Evolutionary conservation across 768 basidiomycete genomes (phyloP).

Genomic region (Boletus speciosus): DNA sequence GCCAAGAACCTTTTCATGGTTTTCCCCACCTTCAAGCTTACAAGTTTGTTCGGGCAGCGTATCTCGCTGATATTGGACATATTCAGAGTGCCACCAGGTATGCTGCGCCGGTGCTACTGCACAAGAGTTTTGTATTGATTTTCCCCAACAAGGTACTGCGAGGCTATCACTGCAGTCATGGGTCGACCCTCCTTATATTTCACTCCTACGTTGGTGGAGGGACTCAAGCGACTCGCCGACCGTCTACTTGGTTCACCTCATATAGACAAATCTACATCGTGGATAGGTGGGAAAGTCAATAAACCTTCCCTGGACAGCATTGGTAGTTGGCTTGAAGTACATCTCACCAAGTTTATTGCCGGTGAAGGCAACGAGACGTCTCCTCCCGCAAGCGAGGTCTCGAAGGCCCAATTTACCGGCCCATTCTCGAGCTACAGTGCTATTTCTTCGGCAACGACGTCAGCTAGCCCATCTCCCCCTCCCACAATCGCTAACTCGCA

Average conservation of each 20-base stretch:
- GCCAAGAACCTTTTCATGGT: conserved; percentile 82
- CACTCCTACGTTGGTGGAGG: conserved; percentile 62
- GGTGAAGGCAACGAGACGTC: conserved; percentile 69
- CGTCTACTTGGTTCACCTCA: conserved; percentile 71
- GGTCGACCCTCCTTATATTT: conserved; percentile 63
- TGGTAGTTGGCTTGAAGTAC: conserved; percentile 88
- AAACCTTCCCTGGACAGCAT: conserved; percentile 92
- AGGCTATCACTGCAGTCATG: conserved; percentile 74
- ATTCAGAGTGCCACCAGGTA: conserved; percentile 74
- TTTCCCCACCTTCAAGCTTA: conserved; percentile 86
- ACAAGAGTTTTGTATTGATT: conserved; percentile 2
- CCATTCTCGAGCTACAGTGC: conserved; percentile 93
- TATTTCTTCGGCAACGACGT: conserved; percentile 78
- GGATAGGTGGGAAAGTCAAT: conserved; percentile 82
- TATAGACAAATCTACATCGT: conserved; percentile 74
- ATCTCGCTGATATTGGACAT: conserved; percentile 80
- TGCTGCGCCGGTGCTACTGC: background rate
- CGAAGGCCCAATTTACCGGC: conserved; percentile 50
- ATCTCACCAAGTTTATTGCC: conserved; percentile 91
- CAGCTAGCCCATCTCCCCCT: conserved; percentile 74
- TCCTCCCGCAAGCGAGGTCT: conserved; percentile 34
- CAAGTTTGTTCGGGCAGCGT: conserved; percentile 72
- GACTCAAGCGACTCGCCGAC: conserved; percentile 75
- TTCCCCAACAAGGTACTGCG: conserved; percentile 79
- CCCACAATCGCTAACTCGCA: conserved; percentile 45